Base-by-base conservation (phyloP, 1,284 basidiomycete species). In the Kwoniella shivajii region DNA sequence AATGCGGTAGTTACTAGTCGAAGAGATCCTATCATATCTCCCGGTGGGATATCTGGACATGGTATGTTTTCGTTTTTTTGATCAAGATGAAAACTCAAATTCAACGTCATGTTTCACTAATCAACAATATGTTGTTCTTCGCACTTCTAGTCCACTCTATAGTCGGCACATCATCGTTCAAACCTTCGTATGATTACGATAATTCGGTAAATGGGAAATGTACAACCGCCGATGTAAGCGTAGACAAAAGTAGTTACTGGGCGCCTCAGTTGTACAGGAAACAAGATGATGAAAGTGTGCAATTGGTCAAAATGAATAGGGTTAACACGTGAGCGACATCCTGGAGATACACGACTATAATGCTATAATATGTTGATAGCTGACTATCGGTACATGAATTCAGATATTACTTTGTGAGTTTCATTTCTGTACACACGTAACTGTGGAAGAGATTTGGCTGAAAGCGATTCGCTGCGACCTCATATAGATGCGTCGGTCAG, bases 161-260 rank as follows among this genome's bases (percentile, higher is more conserved):
- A 36, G 34, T 60, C 22, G 59, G 59, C 13, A 41, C 59, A 29
- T 57, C 50, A 5, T 53, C 59, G 14, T 60, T 60, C 51, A 48
- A 29, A 20, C 46, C 59, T 20, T 22, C 34, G 14, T 60, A 60
- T 39, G 36, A 45, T 9, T 60, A 60, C 33, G 39, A 29, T 22
- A 37, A 44, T 14, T 68, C 37, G 36, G 26, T 43, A 27, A 31
- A 30, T 26, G 26, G 37, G 37, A 67, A 60, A 26, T 70, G 68
- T 37, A 64, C 64, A 10, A 63, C 66, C 6, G 66, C 64, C 5
- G 60, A 59, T 41, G 41, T 70, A 31, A 31, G 16, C 4, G 56
- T 58, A 11, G 68, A 70, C 44, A 45, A 56, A 11, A 56, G 50
- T 39, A 66, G 58, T 38, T 70, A 70, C 49, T 70, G 68, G 68